These are phyloP conservation scores for Botrytis tulipae DNA, from an alignment of 2,329 filamentous ascomycete genomes.

Conservation along the genomic window DNA sequence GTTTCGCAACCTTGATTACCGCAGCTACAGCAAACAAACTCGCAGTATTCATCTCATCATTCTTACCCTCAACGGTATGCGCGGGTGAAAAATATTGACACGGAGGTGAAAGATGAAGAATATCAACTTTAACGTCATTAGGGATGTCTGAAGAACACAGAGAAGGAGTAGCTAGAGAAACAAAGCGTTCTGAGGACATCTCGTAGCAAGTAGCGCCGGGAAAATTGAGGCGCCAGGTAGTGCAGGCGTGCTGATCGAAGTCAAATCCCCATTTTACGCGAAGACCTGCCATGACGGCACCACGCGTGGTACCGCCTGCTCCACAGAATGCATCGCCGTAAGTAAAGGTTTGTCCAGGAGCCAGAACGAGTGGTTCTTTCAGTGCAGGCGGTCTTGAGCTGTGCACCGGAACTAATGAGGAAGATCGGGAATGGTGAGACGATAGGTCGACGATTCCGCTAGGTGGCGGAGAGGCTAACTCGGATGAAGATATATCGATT, in stretches of 20 bases:
- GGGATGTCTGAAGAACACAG: not conserved
- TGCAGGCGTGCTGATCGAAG: conserved; percentile 40
- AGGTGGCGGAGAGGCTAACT: conserved; percentile 23
- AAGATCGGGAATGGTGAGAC: not conserved
- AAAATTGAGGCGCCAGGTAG: conserved; percentile 34
- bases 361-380: conserved; percentile 27
- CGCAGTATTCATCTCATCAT: conserved; percentile 67
- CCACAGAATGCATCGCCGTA: conserved; percentile 73
- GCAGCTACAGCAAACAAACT: conserved; percentile 53
- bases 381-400: conserved; percentile 21
- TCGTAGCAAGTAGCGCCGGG: conserved; percentile 46
- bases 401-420: not conserved
- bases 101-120: conserved; percentile 73
- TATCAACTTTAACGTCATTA: conserved; percentile 53
- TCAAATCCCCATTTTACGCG: conserved; percentile 64
- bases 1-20: conserved; percentile 57
- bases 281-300: conserved; percentile 59
- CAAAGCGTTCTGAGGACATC: conserved; percentile 50
- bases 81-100: conserved; percentile 75
- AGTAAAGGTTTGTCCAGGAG: conserved; percentile 53
- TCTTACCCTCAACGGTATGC: conserved; percentile 57
- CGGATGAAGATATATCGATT: conserved; percentile 26
- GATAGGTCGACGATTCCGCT: conserved; percentile 30
- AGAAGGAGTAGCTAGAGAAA: conserved; percentile 35
- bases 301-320: conserved; percentile 67